phyloP scores from a whole-genome alignment of 2,329 filamentous ascomycete genomes.

The Fusarium xyrophilum region DNA sequence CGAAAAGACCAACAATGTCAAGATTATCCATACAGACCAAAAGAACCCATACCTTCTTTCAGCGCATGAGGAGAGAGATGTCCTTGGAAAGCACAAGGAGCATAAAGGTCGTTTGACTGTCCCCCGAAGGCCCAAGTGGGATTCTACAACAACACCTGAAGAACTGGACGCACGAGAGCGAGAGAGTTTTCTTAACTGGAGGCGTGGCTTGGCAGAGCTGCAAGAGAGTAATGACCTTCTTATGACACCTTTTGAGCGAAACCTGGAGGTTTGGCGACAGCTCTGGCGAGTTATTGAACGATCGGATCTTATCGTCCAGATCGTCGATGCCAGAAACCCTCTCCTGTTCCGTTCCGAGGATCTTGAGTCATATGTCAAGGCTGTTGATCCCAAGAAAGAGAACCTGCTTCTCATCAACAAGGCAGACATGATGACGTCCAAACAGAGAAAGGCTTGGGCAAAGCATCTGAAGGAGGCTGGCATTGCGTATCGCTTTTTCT shows the following conservation, averaged over 20 bases:
- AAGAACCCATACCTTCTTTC: slow-evolving; percentile 94
- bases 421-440: slow-evolving; percentile 95
- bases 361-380: slow-evolving; percentile 91
- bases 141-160: slow-evolving; percentile 80
- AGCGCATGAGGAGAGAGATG: slow-evolving; percentile 78
- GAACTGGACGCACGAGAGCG: slow-evolving; percentile 82
- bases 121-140: slow-evolving; percentile 88
- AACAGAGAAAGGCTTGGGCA: slow-evolving; percentile 85
- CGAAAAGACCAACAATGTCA: slow-evolving; percentile 98
- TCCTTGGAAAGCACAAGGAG: slow-evolving; percentile 80
- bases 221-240: slow-evolving; percentile 93
- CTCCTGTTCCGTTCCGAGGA: slow-evolving; percentile 94
- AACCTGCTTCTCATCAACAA: slow-evolving; percentile 97
- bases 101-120: slow-evolving; percentile 84
- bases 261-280: slow-evolving; percentile 97
- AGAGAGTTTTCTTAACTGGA: slow-evolving; percentile 84
- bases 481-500: slow-evolving; percentile 96
- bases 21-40: slow-evolving; percentile 97
- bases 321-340: slow-evolving; percentile 95
- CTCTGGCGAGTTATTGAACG: slow-evolving; percentile 97
- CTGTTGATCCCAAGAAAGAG: slow-evolving; percentile 84
- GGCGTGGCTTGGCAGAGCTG: slow-evolving; percentile 86
- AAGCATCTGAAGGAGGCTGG: slow-evolving; percentile 80
- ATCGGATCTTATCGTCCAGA: slow-evolving; percentile 94
- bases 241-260: slow-evolving; percentile 97